These are phyloP conservation scores for Pilasporangium apinafurcum DNA, from an alignment of 352 stramenopile genomes.

Conservation along the genomic window DNA sequence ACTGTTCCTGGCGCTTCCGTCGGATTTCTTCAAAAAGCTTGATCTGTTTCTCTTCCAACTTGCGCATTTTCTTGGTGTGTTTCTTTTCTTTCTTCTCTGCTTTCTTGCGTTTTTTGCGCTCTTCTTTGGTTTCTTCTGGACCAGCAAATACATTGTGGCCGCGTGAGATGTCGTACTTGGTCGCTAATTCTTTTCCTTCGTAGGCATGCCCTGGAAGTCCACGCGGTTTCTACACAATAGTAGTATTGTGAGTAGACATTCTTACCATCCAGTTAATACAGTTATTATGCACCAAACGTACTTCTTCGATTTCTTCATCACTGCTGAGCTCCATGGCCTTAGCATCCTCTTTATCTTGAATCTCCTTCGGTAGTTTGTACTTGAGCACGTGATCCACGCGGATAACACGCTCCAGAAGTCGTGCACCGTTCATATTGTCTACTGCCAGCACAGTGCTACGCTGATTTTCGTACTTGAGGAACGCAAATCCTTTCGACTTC, in stretches of 20 bases:
- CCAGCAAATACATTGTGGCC: constrained; percentile 84
- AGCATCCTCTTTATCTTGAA: constrained; percentile 75
- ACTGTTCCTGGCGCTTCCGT: constrained; percentile 22
- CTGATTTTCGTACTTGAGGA: constrained; percentile 97
- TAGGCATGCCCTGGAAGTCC: constrained; percentile 83
- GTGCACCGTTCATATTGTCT: constrained; percentile 95
- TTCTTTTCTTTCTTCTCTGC: constrained; percentile 54
- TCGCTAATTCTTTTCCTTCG: constrained; percentile 80
- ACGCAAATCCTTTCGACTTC: constrained; percentile 95
- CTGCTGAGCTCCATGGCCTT: constrained; percentile 15
- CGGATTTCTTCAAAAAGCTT: constrained; percentile 45
- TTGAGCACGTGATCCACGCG: constrained; percentile 97
- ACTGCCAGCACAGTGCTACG: constrained; percentile 95
- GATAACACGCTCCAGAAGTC: constrained; percentile 89
- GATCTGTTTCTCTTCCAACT: constrained; percentile 43
- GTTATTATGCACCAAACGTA: too few species aligned
- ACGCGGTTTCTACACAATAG: constrained; percentile 7
- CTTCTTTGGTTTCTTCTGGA: constrained; percentile 39
- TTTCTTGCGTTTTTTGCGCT: constrained; percentile 53
- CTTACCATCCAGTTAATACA: too few species aligned
- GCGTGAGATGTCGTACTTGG: constrained; percentile 53
- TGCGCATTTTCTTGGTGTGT: constrained; percentile 34
- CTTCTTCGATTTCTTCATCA: constrained; percentile 12
- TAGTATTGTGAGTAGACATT: too few species aligned
- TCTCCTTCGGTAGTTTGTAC: constrained; percentile 93